Evolutionary conservation across 1,284 basidiomycete species (phyloP).

Genomic region (Trichosporon coremiiforme): DNA sequence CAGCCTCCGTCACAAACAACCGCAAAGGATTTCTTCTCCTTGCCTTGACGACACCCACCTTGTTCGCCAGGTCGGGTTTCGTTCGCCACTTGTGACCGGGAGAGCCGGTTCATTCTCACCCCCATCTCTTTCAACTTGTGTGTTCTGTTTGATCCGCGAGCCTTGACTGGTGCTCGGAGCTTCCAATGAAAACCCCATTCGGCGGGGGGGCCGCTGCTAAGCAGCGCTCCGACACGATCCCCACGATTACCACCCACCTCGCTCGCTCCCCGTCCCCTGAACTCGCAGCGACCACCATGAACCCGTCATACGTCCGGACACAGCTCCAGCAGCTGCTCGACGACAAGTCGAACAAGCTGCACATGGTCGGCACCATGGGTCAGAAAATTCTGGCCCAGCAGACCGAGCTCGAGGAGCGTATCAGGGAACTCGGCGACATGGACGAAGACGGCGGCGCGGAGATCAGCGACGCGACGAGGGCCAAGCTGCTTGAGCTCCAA

Average conservation of each 20-base stretch:
- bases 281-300: conserved; percentile 32
- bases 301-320: conserved; percentile 39
- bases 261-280: conserved; percentile 29
- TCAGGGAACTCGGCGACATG: conserved; percentile 71
- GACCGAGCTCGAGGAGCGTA: conserved; percentile 83
- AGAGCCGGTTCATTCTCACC: not conserved
- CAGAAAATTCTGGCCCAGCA: conserved; percentile 88
- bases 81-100: not conserved
- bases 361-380: conserved; percentile 83
- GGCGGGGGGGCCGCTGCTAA: conserved; percentile 11
- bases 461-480: conserved; percentile 63
- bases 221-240: conserved; percentile 15
- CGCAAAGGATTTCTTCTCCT: not conserved
- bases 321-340: conserved; percentile 78
- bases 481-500: conserved; percentile 73
- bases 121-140: not conserved
- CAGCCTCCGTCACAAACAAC: not conserved
- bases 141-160: conserved; percentile 9
- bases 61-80: conserved; percentile 2
- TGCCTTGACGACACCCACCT: not conserved
- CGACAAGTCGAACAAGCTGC: conserved; percentile 83
- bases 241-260: conserved; percentile 33
- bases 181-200: conserved; percentile 13
- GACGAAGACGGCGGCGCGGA: conserved; percentile 61
- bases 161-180: conserved; percentile 15